These are phyloP conservation scores for Magnaporthales sp. DNA, from an alignment of 2,329 filamentous ascomycete species.

Conservation along the genomic window DNA sequence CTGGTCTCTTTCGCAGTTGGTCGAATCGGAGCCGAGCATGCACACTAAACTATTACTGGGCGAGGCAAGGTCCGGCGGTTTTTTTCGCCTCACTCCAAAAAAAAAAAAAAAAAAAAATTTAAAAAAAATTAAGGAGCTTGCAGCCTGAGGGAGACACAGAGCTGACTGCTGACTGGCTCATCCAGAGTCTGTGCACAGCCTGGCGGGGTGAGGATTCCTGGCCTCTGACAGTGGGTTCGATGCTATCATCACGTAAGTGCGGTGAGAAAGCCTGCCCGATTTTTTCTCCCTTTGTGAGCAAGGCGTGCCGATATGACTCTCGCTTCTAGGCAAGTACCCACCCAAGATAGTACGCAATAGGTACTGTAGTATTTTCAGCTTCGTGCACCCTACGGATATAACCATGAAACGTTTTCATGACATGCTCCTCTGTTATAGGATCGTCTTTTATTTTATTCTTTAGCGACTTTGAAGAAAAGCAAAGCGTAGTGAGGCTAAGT, in stretches of 20 bases:
- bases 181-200: neutral
- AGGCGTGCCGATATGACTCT: neutral
- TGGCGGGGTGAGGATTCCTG: slow-evolving; percentile 2
- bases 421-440: neutral
- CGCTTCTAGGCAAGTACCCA: neutral
- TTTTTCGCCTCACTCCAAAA: slow-evolving; percentile 3
- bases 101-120: too few species aligned
- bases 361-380: too few species aligned
- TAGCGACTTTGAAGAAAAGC: neutral
- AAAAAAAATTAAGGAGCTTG: neutral
- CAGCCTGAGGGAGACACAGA: neutral
- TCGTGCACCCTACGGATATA: too few species aligned
- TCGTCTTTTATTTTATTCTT: neutral
- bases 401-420: neutral
- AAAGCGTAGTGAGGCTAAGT: neutral
- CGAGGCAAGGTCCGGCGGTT: slow-evolving; percentile 11
- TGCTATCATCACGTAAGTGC: slow-evolving; percentile 1
- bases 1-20: slow-evolving; percentile 2
- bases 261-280: neutral
- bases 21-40: neutral
- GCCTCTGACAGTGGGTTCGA: slow-evolving; percentile 2
- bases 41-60: neutral
- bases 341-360: neutral
- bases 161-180: neutral
- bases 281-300: neutral